Evolutionary conservation across 2,329 filamentous ascomycete genomes (phyloP), one percentile per base, ranked within the genome.

Genomic region (Tolypocladium tropicale): DNA sequence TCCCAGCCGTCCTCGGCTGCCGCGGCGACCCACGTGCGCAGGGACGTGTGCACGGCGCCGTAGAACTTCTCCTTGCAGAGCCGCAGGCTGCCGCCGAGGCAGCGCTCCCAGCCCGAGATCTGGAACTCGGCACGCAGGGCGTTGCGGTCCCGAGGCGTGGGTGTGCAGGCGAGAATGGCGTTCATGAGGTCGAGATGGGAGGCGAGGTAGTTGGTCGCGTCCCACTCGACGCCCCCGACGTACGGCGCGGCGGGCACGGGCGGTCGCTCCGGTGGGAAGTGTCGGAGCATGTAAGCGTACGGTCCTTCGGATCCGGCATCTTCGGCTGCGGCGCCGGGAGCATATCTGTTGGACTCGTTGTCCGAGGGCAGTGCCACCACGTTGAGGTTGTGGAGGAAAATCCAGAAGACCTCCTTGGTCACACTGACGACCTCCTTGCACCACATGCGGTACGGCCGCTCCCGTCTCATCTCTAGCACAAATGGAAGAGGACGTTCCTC

Each of bases 51-150:
- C 4, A 99, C 89, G 52, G 88, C 85, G 2, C 89, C 88, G 68
- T 99, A 97, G 70, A 97, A 96, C 70, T 97, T 97, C 72, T 96
- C 92, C 70, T 97, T 99, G 77, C 93, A 97, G 18, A 93, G 86
- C 6, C 94, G 84, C 59, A 97, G 76, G 57, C 85, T 93, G 25
- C 82, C 82, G 18, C 91, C 91, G 79, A 97, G 89, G 62, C 88
- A 85, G 63, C 91, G 91, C 71, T 99, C 94, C 77, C 91, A 95
- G 9, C 94, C 93, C 0, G 89, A 95, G 58, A 92, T 83, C 54
- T 83, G 83, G 54, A 97, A 78, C 57, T 93, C 84, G 21, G 78
- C 77, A n/a, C 94, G 87, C 12, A 97, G 79, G 0, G 74, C 68
- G 70, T 96, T 96, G 58, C 94, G 88, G 57, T 88, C 85, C 28